These are phyloP conservation scores for Boeremia exigua DNA, from an alignment of 2,329 filamentous ascomycete species.

Conservation along the genomic window DNA sequence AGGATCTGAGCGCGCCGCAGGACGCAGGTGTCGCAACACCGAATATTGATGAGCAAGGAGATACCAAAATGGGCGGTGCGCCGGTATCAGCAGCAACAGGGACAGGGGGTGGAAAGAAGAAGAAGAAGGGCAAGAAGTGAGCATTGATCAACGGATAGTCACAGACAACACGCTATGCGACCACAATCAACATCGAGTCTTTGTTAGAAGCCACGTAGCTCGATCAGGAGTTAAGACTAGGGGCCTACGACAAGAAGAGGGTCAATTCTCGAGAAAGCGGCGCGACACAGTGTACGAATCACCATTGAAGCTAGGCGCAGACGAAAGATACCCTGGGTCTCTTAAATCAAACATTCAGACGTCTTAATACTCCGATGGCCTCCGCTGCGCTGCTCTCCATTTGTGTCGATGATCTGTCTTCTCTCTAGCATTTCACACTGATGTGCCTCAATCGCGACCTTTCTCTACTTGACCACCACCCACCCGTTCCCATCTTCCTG, in stretches of 20 bases:
- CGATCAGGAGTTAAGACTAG: not conserved
- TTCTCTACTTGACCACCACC: not conserved
- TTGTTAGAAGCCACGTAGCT: not conserved
- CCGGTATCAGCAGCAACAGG: constrained; percentile 33
- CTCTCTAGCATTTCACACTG: not conserved
- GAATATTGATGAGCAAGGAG: constrained; percentile 37
- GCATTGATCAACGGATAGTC: not conserved
- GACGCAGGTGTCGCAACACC: constrained; percentile 40
- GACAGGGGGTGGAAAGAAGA: constrained; percentile 54
- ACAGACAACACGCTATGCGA: not conserved
- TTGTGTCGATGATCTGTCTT: not conserved
- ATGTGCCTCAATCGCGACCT: not conserved
- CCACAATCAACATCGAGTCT: not conserved
- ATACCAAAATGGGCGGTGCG: constrained; percentile 38
- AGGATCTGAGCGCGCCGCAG: constrained; percentile 43
- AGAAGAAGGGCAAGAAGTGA: constrained; percentile 60
- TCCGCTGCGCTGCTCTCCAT: not conserved
- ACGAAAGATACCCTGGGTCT: constrained; percentile 14
- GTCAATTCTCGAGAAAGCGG: too few relatives aligned
- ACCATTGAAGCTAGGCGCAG: not conserved
- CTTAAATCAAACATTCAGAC: not conserved
- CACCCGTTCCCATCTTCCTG: too few relatives aligned
- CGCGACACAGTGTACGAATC: not conserved
- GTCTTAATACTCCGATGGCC: not conserved
- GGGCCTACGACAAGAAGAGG: not conserved